A percentile compares a stretch with the other conserved stretches of the same genome.
These are phyloP conservation scores for Pestalotiopsis sp. DNA, from an alignment of 2,329 filamentous ascomycete species.

Conservation along the genomic window DNA sequence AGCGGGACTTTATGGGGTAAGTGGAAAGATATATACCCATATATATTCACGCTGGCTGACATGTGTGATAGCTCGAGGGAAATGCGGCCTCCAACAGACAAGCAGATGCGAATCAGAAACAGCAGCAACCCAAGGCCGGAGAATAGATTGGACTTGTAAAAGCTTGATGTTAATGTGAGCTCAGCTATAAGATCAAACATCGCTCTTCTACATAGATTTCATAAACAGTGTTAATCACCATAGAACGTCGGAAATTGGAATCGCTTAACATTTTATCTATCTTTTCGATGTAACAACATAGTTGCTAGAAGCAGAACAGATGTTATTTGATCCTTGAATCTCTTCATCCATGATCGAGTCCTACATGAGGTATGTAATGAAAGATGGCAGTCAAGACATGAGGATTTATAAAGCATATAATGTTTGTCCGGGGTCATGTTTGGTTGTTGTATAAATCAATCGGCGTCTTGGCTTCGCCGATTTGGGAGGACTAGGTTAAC, in stretches of 20 bases:
- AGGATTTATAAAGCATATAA: too few species aligned
- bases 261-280: too few species aligned
- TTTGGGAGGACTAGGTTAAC: background rate
- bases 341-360: too few species aligned
- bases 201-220: background rate
- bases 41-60: background rate
- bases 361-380: too few species aligned
- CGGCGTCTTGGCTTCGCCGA: background rate
- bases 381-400: too few species aligned
- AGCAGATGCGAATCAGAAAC: background rate
- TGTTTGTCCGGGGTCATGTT: background rate
- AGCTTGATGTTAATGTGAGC: too few species aligned
- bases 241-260: too few species aligned
- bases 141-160: background rate
- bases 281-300: too few species aligned
- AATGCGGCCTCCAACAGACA: background rate
- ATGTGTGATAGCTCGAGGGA: background rate
- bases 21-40: background rate
- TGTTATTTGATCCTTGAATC: too few species aligned
- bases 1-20: conserved; percentile 19
- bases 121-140: background rate
- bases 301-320: too few species aligned
- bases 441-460: background rate
- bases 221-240: too few species aligned
- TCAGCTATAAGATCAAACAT: background rate